These are phyloP conservation scores for Vaccinium macrocarpon DNA, from an alignment of 148 eudicot species.

Conservation along the genomic window DNA sequence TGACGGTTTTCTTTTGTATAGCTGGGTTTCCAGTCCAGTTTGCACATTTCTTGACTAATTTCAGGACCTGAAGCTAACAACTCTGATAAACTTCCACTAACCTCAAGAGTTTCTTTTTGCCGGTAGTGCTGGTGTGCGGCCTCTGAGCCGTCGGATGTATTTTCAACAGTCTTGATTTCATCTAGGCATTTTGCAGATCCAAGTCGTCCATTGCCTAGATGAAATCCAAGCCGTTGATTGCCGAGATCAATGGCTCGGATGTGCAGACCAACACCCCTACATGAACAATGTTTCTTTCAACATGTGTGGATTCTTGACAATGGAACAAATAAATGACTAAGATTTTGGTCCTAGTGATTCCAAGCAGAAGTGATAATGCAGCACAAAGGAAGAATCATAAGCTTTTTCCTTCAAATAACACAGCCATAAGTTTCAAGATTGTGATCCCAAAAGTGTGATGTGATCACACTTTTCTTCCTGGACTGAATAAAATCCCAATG, in stretches of 20 bases:
- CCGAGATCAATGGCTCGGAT: too few relatives aligned
- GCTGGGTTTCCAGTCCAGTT: background rate
- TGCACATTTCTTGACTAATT: background rate
- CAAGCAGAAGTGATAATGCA: slow-evolving; percentile 10
- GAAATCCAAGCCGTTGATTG: too few relatives aligned
- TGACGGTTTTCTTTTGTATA: background rate
- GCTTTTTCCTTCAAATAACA: background rate
- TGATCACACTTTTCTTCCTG: background rate
- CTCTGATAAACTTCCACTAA: background rate
- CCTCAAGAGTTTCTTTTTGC: background rate
- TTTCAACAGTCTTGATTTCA: too few relatives aligned
- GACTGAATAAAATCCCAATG: background rate
- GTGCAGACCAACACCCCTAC: too few relatives aligned
- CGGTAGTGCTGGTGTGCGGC: too few relatives aligned
- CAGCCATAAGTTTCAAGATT: slow-evolving; percentile 10
- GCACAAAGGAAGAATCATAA: slow-evolving; percentile 8
- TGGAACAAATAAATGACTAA: slow-evolving; percentile 13
- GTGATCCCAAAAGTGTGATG: slow-evolving; percentile 8
- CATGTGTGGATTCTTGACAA: background rate
- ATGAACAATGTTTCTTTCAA: background rate
- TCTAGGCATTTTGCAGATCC: too few relatives aligned
- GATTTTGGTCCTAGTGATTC: slow-evolving; percentile 10
- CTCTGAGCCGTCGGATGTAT: too few relatives aligned
- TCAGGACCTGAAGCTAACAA: background rate
- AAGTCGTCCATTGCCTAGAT: too few relatives aligned